Percentiles rank a stretch among this genome's conserved stretches.
These are phyloP conservation scores for Trypethelium eluteriae DNA, from an alignment of 495 filamentous ascomycete genomes.

Conservation along the genomic window DNA sequence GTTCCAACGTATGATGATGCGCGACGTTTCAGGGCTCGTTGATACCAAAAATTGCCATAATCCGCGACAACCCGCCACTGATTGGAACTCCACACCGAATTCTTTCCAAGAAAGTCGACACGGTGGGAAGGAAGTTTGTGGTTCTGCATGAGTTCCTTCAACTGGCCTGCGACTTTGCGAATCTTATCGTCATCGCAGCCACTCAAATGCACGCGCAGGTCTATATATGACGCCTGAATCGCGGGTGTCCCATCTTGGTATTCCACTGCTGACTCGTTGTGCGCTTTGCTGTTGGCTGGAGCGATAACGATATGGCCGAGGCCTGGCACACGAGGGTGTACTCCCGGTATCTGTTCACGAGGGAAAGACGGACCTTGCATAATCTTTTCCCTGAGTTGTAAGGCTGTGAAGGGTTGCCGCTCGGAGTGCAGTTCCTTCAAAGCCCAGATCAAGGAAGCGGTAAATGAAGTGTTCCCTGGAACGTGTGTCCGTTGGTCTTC, in stretches of 20 bases:
- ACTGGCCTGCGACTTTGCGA: neutral
- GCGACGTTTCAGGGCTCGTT: too few species aligned
- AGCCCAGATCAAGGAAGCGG: constrained; percentile 11
- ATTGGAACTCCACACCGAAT: neutral
- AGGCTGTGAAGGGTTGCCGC: neutral
- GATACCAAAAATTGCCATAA: too few species aligned
- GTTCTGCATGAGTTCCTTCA: neutral
- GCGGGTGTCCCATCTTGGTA: neutral
- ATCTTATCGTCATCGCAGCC: neutral
- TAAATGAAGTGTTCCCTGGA: neutral
- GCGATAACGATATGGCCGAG: neutral
- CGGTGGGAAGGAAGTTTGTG: neutral
- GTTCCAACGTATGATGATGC: too few species aligned
- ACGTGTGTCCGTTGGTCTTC: neutral
- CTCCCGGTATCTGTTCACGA: neutral
- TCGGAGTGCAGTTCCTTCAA: neutral
- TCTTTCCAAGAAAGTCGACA: neutral
- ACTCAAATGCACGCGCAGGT: neutral
- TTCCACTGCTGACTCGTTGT: too few species aligned
- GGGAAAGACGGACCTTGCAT: neutral
- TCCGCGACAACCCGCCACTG: neutral
- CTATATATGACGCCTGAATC: neutral
- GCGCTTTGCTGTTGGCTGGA: neutral
- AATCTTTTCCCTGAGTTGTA: neutral
- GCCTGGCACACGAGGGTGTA: neutral